A percentile compares a stretch with the other conserved stretches of the same genome.
phyloP scores from a whole-genome alignment of 2,329 filamentous ascomycete species.

The Monosporascus sp. region DNA sequence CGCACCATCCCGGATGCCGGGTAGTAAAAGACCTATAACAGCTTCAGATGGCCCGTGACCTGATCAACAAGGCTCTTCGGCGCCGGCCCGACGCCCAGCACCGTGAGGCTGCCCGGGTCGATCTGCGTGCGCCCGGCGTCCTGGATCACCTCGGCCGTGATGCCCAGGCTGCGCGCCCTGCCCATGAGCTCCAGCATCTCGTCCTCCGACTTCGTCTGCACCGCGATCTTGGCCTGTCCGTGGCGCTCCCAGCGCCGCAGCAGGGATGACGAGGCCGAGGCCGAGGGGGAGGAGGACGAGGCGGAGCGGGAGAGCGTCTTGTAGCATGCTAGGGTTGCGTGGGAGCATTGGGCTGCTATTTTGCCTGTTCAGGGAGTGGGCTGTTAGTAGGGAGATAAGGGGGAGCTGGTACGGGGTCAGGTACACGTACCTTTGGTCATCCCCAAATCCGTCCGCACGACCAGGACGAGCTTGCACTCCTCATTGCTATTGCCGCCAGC shows the following conservation, averaged over 20 bases:
- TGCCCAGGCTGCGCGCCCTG: slow-evolving; percentile 72
- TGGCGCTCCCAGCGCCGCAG: slow-evolving; percentile 78
- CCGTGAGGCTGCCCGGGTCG: slow-evolving; percentile 84
- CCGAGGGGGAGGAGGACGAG: slow-evolving; percentile 39
- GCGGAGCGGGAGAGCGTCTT: slow-evolving; percentile 63
- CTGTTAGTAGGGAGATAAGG: slow-evolving; percentile 1
- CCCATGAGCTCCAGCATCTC: slow-evolving; percentile 70
- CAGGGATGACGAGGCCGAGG: slow-evolving; percentile 58
- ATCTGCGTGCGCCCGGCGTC: slow-evolving; percentile 98
- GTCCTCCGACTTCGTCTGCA: slow-evolving; percentile 83
- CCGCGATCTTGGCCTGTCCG: slow-evolving; percentile 89
- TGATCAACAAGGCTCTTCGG: slow-evolving; percentile 82
- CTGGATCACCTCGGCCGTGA: slow-evolving; percentile 85
- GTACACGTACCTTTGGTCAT: slow-evolving; percentile 82
- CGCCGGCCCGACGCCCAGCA: slow-evolving; percentile 76
- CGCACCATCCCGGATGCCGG: not conserved
- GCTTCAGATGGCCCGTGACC: slow-evolving; percentile 41
- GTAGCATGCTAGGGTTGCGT: slow-evolving; percentile 97
- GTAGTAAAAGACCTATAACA: slow-evolving; percentile 14
- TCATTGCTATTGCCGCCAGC: slow-evolving; percentile 44
- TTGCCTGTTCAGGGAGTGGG: slow-evolving; percentile 59
- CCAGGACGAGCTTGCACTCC: slow-evolving; percentile 90
- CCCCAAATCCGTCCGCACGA: slow-evolving; percentile 87
- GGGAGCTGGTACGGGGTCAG: not conserved
- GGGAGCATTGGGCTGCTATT: slow-evolving; percentile 90